These are phyloP conservation scores for Petunia secreta DNA, from an alignment of 257 asterid species.

Conservation along the genomic window DNA sequence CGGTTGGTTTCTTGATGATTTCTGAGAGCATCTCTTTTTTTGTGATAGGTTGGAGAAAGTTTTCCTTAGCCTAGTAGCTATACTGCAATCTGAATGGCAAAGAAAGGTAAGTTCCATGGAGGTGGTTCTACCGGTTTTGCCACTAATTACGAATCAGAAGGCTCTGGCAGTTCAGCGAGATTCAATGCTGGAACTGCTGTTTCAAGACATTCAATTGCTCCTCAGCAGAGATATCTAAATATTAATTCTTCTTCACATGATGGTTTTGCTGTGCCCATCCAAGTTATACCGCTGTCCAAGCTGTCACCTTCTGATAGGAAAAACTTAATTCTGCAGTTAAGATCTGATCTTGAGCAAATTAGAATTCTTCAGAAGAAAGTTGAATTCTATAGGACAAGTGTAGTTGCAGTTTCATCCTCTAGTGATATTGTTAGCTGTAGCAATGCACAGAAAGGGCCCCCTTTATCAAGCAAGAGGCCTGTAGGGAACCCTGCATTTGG, in stretches of 20 bases:
- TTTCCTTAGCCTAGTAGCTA: background rate
- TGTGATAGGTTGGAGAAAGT: conserved; percentile 21
- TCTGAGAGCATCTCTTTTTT: background rate
- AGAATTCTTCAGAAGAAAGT: conserved; percentile 54
- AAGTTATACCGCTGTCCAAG: conserved; percentile 56
- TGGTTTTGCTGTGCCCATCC: conserved; percentile 75
- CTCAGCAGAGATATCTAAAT: conserved; percentile 71
- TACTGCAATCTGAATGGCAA: conserved; percentile 45
- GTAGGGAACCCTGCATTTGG: conserved; percentile 43
- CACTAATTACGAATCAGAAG: conserved; percentile 66
- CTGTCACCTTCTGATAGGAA: conserved; percentile 63
- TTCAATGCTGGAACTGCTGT: conserved; percentile 40
- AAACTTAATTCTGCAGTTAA: conserved; percentile 55
- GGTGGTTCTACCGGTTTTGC: conserved; percentile 58
- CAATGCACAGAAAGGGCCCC: conserved; percentile 48
- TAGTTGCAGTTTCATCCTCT: conserved; percentile 49
- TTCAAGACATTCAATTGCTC: conserved; percentile 48
- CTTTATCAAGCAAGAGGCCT: conserved; percentile 39
- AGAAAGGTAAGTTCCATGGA: conserved; percentile 58
- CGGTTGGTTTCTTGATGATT: background rate
- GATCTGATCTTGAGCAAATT: conserved; percentile 75
- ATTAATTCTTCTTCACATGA: conserved; percentile 69
- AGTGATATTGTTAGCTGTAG: conserved; percentile 54
- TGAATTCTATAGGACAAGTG: conserved; percentile 50
- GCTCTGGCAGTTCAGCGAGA: conserved; percentile 67